Evolutionary conservation across 768 basidiomycete species (phyloP), one percentile per base, ranked within the genome.

Genomic region (Mycena latifolia): DNA sequence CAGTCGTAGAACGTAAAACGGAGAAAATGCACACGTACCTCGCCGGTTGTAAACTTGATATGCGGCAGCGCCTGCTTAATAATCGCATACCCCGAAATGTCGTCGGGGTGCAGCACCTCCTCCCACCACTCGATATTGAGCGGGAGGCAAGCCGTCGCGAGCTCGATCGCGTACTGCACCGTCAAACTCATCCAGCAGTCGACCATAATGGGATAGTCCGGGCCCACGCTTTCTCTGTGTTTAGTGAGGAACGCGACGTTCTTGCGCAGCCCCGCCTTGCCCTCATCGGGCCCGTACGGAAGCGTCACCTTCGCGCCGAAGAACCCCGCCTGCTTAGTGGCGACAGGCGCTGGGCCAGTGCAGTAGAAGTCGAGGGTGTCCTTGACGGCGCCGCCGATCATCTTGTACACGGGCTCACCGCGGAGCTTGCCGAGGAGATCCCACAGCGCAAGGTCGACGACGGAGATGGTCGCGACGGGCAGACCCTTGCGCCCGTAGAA

Each of bases 111-210:
- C 7, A 76, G 65, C 6, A 76, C 75, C 50, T 77, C 76, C 62
- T 77, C 76, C 76, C 76, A 77, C 76, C 76, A 77, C 41, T 74
- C 69, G 56, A 77, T 75, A 45, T 77, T 75, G n/a, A 77, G 66
- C 14, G 68, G 69, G 5, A 76, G 61, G 53, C 74, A 76, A 11
- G 71, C 72, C 3, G 76, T 75, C 33, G 76, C 76, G 22, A 77
- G 72, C 60, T 77, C 73, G 28, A 77, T 75, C 15, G 76, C 69
- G 55, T 77, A 77, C 47, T 76, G 76, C 33, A 77, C 74, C 25
- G 73, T 76, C 63, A 76, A 48, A 41, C 73, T 74, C 74, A 76
- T 76, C 61, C 72, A 76, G 63, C 72, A 73, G 55, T 73, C 72
- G 22, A 73, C 72, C 72, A 77, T 77, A 15, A 77, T 67, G 0